Conservation (phyloP, 2,329 filamentous ascomycete genomes). For the Truncatella angustata region DNA sequence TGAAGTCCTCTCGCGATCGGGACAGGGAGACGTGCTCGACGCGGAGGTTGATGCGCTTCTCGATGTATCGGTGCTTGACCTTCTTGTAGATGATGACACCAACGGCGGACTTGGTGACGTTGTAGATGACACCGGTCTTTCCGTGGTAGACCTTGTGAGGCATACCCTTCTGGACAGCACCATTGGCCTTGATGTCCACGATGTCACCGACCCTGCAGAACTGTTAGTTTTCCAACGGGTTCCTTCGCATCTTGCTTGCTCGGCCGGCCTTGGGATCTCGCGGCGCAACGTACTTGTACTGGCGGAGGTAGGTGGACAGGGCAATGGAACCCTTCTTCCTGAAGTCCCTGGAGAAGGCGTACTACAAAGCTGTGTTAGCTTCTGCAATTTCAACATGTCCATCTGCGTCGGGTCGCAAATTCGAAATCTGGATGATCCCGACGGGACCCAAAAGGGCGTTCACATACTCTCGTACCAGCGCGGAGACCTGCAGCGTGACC, state of each 20-base stretch:
- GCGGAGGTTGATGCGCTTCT: conserved; percentile 99
- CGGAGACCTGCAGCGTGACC: conserved; percentile 86
- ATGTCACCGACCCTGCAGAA: conserved; percentile 84
- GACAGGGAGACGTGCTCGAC: conserved; percentile 96
- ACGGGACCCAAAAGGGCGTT: no score
- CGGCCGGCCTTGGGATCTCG: conserved; percentile 15
- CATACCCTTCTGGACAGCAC: conserved; percentile 98
- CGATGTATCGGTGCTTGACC: conserved; percentile 98
- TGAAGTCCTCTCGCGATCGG: conserved; percentile 94
- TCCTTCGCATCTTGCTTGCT: no score
- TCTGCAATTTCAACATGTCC: background rate
- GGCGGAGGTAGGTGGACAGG: conserved; percentile 89
- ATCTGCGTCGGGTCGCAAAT: background rate
- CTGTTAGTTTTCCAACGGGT: conserved; percentile 40
- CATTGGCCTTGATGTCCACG: conserved; percentile 98
- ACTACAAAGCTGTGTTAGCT: conserved; percentile 41
- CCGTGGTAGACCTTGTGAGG: conserved; percentile 99
- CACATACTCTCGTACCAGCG: conserved; percentile 78
- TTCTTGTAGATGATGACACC: conserved; percentile 99
- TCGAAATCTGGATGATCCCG: no score
- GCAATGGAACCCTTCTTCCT: conserved; percentile 93
- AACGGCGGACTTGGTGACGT: conserved; percentile 97
- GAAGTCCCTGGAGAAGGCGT: conserved; percentile 93
- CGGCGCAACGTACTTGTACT: conserved; percentile 76
- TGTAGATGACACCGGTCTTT: conserved; percentile 98